These are phyloP conservation scores for Panellus pusillus DNA, from an alignment of 768 basidiomycete genomes.

Conservation along the genomic window DNA sequence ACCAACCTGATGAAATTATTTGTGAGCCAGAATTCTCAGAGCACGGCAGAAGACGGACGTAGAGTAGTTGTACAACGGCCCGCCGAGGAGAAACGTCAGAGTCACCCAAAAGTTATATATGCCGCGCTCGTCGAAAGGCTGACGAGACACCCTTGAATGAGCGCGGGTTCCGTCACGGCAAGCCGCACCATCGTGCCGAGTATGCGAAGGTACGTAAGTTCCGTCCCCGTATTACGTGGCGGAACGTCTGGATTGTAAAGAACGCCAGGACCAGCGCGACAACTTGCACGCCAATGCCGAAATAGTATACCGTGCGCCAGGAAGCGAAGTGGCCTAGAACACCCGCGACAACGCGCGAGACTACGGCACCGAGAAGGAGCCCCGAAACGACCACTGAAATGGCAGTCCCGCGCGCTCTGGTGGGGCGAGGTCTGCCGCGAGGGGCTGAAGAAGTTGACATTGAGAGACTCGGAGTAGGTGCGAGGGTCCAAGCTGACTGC, in stretches of 20 bases:
- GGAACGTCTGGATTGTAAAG: conserved; percentile 76
- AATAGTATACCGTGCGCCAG: conserved; percentile 76
- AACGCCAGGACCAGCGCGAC: conserved; percentile 61
- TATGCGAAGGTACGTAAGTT: conserved; percentile 66
- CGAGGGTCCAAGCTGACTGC: background rate
- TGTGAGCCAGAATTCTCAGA: background rate
- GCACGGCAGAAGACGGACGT: conserved; percentile 44
- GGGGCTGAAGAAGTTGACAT: conserved; percentile 36
- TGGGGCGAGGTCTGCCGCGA: conserved; percentile 81
- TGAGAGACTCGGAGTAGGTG: background rate
- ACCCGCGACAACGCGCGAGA: conserved; percentile 73
- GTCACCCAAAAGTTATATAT: conserved; percentile 70
- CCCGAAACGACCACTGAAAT: conserved; percentile 59
- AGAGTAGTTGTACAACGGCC: conserved; percentile 72
- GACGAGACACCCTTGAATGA: conserved; percentile 69
- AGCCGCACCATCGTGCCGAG: conserved; percentile 78
- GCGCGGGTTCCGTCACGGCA: conserved; percentile 71
- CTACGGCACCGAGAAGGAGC: conserved; percentile 69
- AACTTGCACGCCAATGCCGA: conserved; percentile 69
- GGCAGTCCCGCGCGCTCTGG: conserved; percentile 68
- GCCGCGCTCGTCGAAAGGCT: conserved; percentile 62
- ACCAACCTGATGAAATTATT: conserved; percentile 32
- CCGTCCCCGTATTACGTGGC: conserved; percentile 54
- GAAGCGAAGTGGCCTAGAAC: conserved; percentile 69
- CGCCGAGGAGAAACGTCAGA: conserved; percentile 79